Evolutionary conservation across 352 stramenopile genomes (phyloP).

Genomic region (Pythium brachiatum): DNA sequence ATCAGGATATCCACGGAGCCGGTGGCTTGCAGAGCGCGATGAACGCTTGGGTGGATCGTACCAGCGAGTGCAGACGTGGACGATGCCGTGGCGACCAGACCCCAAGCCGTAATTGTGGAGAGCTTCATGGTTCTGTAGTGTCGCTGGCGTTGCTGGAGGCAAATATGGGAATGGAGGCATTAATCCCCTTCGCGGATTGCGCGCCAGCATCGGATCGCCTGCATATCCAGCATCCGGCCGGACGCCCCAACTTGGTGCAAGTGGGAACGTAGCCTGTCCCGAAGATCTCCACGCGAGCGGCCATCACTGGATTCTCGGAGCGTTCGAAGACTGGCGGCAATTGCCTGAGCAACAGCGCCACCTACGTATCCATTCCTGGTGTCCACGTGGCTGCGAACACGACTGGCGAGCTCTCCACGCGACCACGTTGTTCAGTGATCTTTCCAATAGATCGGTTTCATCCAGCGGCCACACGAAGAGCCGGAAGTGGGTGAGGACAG

Average conservation of each 20-base stretch:
- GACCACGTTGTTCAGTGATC: conserved; percentile 1
- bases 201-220: not conserved
- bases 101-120: not conserved
- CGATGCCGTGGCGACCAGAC: not conserved
- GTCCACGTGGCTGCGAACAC: conserved; percentile 7
- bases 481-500: not conserved
- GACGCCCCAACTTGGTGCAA: not conserved
- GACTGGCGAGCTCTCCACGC: conserved; percentile 7
- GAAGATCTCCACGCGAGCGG: not conserved
- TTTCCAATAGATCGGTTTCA: conserved; percentile 12
- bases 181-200: not conserved
- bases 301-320: conserved; percentile 19
- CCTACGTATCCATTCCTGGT: conserved; percentile 15
- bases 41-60: conserved; percentile 25
- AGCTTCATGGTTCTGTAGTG: conserved; percentile 6
- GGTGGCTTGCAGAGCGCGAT: conserved; percentile 10
- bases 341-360: conserved; percentile 5
- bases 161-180: not conserved
- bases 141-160: not conserved
- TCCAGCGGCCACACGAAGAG: not conserved
- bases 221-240: not conserved
- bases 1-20: conserved; percentile 24
- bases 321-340: conserved; percentile 7
- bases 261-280: not conserved
- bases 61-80: not conserved